Evolutionary conservation across 73 alveolate genomes (phyloP), one percentile per base, ranked within the genome.

Genomic region (Paramecium tetraurelia): DNA sequence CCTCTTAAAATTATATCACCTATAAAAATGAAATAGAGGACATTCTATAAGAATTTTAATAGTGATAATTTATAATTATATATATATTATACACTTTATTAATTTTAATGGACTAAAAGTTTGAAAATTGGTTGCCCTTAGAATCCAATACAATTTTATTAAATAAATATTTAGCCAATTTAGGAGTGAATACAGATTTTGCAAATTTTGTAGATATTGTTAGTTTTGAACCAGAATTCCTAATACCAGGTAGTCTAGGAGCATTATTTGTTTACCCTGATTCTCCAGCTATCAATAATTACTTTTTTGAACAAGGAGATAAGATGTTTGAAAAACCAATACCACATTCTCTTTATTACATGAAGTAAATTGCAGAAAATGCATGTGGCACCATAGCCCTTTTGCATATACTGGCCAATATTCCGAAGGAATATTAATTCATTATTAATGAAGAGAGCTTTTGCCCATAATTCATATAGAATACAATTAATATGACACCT

Each of bases 331-430:
- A 53, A 24, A 85, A 40, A 69, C 20, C 24, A 12, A 87, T 90
- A 11, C 57, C 86, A 44, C 50, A 69, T 3, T 41, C 75, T 18
- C 20, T 90, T 7, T 93, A 93, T 75, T 93, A 89, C 29, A 93
- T 93, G 96, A 93, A 93, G n/a, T 68, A 93, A 90, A 70, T 75
- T 7, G 94, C 93, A 5, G 94, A 85, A 71, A 93, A 93, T 93
- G 96, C 96, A 9, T 93, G 96, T 33, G 96, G 96, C 16, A 89
- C 96, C 6, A 89, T 93, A 12, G 96, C 93, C 5, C 57, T 86
- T 14, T 44, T 93, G 43, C 96, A 93, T 75, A 87, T 80, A 14
- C 20, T 87, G 8, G 88, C 93, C 46, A 92, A 92, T 86, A 58
- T 86, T 21, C 69, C 75, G 0, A 10, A 83, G n/a, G 18, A 71